Percentiles rank a stretch among this genome's conserved stretches.
These are phyloP conservation scores for Tilletia horrida DNA, from an alignment of 1,284 basidiomycete genomes.

Conservation along the genomic window DNA sequence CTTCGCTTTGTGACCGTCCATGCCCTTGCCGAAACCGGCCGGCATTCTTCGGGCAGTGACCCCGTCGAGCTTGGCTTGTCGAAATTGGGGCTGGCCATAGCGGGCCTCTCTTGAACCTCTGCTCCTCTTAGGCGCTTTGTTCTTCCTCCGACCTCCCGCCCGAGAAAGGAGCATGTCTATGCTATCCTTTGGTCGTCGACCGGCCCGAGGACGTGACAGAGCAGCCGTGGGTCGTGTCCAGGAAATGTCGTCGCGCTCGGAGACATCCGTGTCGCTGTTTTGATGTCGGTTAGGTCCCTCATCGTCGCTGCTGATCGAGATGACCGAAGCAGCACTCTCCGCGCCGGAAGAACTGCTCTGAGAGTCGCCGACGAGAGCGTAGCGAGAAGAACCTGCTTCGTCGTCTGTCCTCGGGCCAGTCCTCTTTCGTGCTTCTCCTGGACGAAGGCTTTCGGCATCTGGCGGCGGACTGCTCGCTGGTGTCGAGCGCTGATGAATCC, in stretches of 20 bases:
- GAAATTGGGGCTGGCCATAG: not conserved
- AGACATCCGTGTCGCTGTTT: slow-evolving; percentile 3
- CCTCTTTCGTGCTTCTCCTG: slow-evolving; percentile 22
- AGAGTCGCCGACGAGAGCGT: slow-evolving; percentile 23
- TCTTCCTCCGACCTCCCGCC: slow-evolving; percentile 2
- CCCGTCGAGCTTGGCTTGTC: not conserved
- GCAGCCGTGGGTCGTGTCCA: not conserved
- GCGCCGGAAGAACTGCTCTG: not conserved
- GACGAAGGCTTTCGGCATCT: slow-evolving; percentile 20
- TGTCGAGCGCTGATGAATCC: slow-evolving; percentile 9
- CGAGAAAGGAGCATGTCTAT: slow-evolving; percentile 12
- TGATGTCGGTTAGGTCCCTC: not conserved
- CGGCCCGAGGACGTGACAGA: not conserved
- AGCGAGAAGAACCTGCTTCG: slow-evolving; percentile 16
- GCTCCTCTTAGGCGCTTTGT: not conserved
- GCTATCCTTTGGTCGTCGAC: not conserved
- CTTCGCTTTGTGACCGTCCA: not conserved
- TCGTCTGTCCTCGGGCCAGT: not conserved
- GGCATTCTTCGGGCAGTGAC: not conserved
- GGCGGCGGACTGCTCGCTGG: slow-evolving; percentile 19
- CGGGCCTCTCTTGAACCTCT: not conserved
- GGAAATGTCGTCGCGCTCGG: not conserved
- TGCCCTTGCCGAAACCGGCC: slow-evolving; percentile 4
- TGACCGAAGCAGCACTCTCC: not conserved
- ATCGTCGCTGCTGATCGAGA: slow-evolving; percentile 7